Conservation (phyloP, 2,329 filamentous ascomycete species). For the Fusarium penzigii region DNA sequence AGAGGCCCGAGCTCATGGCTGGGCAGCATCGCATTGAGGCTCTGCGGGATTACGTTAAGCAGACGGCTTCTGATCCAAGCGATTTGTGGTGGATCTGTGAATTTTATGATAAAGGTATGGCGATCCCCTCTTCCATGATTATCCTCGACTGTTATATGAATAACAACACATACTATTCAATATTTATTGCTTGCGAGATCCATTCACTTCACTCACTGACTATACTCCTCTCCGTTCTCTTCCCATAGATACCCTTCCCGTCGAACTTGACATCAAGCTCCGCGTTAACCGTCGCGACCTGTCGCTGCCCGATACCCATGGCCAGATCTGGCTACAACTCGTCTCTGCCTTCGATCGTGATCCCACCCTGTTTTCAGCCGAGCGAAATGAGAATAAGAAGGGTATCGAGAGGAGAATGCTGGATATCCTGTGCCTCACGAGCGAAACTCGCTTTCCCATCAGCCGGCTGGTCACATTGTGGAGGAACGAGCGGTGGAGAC, state of each 20-base stretch:
- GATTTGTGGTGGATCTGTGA: constrained; percentile 16
- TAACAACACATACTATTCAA: background rate
- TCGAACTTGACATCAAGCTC: constrained; percentile 10
- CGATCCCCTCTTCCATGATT: background rate
- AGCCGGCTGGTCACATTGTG: background rate
- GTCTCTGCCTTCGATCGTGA: background rate
- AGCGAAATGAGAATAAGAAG: too few species aligned
- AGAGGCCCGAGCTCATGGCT: constrained; percentile 12
- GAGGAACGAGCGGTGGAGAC: background rate
- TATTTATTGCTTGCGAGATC: too few species aligned
- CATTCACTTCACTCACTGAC: too few species aligned
- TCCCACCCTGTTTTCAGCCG: background rate
- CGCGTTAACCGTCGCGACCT: constrained; percentile 10
- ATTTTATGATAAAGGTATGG: constrained; percentile 15
- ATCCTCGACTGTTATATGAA: background rate
- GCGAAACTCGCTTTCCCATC: constrained; percentile 1
- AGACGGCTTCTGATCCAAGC: background rate
- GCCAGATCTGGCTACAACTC: constrained; percentile 16
- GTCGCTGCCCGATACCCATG: constrained; percentile 10
- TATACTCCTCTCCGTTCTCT: too few species aligned
- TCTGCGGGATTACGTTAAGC: constrained; percentile 6
- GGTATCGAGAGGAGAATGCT: background rate
- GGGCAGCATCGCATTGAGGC: constrained; percentile 13
- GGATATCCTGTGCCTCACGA: background rate
- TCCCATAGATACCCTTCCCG: constrained; percentile 3